A percentile compares a stretch with the other conserved stretches of the same genome.
These are phyloP conservation scores for Reutealis trisperma DNA, from an alignment of 345 rosid genomes.

Conservation along the genomic window DNA sequence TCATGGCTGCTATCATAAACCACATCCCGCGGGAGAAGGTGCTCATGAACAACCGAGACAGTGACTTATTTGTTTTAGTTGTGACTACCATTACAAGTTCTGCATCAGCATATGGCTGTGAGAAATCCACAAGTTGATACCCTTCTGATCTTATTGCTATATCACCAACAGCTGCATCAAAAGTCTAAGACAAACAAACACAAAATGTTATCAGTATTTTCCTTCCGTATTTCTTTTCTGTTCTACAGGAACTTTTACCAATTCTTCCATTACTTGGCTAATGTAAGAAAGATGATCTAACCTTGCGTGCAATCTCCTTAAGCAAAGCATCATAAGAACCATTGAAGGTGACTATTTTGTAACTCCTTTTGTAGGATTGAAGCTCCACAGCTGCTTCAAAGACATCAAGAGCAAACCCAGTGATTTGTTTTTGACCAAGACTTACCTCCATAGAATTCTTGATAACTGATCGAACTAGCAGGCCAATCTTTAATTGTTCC, in stretches of 20 bases:
- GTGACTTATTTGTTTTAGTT: neutral
- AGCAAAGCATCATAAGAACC: slow-evolving; percentile 36
- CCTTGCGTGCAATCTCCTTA: slow-evolving; percentile 24
- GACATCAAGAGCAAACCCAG: slow-evolving; percentile 34
- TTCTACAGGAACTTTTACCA: no score
- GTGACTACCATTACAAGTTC: slow-evolving; percentile 13
- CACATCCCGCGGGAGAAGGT: slow-evolving; percentile 18
- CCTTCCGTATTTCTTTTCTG: neutral
- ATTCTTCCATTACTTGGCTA: no score
- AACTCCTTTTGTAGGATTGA: slow-evolving; percentile 17
- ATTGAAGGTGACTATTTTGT: slow-evolving; percentile 22
- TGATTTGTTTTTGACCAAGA: neutral
- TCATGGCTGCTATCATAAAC: slow-evolving; percentile 12
- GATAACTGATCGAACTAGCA: slow-evolving; percentile 25
- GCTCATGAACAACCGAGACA: slow-evolving; percentile 6
- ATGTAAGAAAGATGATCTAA: neutral
- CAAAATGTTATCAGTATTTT: neutral
- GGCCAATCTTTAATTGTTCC: slow-evolving; percentile 27
- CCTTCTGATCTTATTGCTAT: slow-evolving; percentile 15
- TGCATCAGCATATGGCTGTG: slow-evolving; percentile 9
- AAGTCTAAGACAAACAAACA: neutral
- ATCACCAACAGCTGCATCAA: slow-evolving; percentile 20
- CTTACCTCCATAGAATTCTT: slow-evolving; percentile 28
- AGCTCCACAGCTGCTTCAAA: slow-evolving; percentile 26
- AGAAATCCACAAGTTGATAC: slow-evolving; percentile 8